Evolutionary conservation across 2,329 filamentous ascomycete species (phyloP), one percentile per base, ranked within the genome.

Genomic region (Harringtonia lauricola): DNA sequence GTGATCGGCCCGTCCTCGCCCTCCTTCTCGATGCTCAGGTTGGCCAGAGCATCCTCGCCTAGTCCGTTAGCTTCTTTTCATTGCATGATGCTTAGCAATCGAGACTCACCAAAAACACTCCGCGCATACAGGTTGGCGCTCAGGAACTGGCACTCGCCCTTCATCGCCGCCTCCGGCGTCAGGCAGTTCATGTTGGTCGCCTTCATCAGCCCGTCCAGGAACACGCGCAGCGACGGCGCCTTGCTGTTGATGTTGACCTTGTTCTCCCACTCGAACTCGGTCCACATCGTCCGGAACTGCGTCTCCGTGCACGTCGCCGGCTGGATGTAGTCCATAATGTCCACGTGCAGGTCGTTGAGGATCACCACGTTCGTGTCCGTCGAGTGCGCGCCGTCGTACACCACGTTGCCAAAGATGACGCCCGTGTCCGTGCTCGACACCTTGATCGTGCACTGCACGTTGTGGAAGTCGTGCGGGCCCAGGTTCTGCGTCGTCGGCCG

Each of bases 221-320:
- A 98, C 18, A 94, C 87, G 40, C 90, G 79, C 48, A 98, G 72
- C 24, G 79, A 83, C 70, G 90, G 94, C 53, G 86, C 87, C 72
- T 95, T 96, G 51, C 86, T 94, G 67, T 95, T 95, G 68, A 98
- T 96, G 68, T 98, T 98, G 64, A 98, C 90, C 76, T 98, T 98
- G 70, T 98, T 98, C 72, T 98, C 92, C 92, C 92, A 98, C 62
- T 98, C 92, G 54, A 98, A 98, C 61, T 98, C 92, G 31, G 92
- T 98, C 92, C 92, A 98, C 92, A 98, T 98, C n/a, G 87, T 94
- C 47, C 92, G 80, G 81, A 98, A 98, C 58, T 96, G 88, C 12
- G 90, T 95, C 71, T 98, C 92, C 5, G 87, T 92, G 72, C 92
- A 98, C 15, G 88, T 82, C 8, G 90, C 90, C 2, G 92, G 92